Base-by-base conservation (phyloP, 768 basidiomycete species). In the Pleurotus citrinopileatus region DNA sequence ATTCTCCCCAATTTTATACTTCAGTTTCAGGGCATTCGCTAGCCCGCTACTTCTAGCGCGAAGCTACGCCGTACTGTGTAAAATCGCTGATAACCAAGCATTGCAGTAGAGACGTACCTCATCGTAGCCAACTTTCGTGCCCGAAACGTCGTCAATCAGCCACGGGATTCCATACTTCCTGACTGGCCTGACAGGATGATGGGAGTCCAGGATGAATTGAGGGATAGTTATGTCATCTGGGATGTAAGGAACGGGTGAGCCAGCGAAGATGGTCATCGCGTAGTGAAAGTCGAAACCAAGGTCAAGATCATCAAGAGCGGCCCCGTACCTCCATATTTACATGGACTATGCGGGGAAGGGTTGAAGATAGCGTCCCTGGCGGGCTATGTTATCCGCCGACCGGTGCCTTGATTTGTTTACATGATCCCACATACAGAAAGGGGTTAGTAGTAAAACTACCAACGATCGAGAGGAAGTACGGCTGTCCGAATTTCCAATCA, bases 201-300 rank as follows among this genome's bases (percentile, higher is more conserved):
- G 57, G 28, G 57, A 62, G 58, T 80, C 77, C 48, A 83, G 76
- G 26, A 79, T 68, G 62, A 82, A 82, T 61, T 83, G 81, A 3
- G 77, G 73, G 34, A 81, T 62, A 2, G 79, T 79, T 34, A 81
- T 59, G 59, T 80, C 67, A 62, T 81, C 79, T 7, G 81, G 81
- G 52, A 81, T 73, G 52, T 52, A 59, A 27, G 79, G 75, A 4
- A 75, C 64, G 22, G 64, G 61, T 37, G 52, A 38, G 8, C 38
- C 37, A 43, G 23, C 8, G 38, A 53, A 53, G 17, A 42, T 43
- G 22, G 52, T 53, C 52, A 53, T 53, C 40, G 47, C 12, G 32
- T 17, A 10, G 38, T 8, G 17, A 43, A 19, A 17, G 19, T 19
- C 42, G 23, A 43, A 10, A 10, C 17, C 42, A 43, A 43, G 42